Evolutionary conservation across 1,284 basidiomycete species (phyloP).

Genomic region (Sporisorium scitamineum): DNA sequence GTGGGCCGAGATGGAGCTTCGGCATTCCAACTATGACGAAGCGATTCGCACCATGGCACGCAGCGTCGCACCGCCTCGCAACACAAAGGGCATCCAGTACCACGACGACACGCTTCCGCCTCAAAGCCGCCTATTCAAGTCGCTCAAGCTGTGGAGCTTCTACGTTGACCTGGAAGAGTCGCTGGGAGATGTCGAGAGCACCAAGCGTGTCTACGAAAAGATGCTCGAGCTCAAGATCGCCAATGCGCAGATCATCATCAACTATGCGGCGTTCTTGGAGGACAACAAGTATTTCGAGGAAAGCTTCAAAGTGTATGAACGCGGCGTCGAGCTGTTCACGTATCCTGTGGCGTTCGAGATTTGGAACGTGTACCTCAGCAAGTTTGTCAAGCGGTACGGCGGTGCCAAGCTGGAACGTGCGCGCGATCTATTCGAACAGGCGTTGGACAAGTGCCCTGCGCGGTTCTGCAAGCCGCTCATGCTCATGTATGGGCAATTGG

Average conservation of each 20-base stretch:
- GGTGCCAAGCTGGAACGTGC: constrained; percentile 93
- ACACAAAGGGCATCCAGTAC: constrained; percentile 85
- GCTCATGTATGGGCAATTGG: constrained; percentile 92
- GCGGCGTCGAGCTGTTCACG: constrained; percentile 96
- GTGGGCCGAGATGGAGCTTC: constrained; percentile 97
- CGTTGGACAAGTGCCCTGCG: constrained; percentile 92
- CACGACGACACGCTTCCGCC: constrained; percentile 92
- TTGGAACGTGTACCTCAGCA: constrained; percentile 98
- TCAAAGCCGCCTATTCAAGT: constrained; percentile 94
- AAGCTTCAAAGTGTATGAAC: constrained; percentile 98
- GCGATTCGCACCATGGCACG: constrained; percentile 94
- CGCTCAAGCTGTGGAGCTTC: constrained; percentile 98
- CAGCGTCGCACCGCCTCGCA: constrained; percentile 84
- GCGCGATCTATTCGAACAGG: constrained; percentile 96
- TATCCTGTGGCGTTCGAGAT: constrained; percentile 98
- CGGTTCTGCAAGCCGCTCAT: constrained; percentile 95
- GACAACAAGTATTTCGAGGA: constrained; percentile 99
- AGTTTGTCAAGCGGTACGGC: constrained; percentile 95
- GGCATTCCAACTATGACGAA: constrained; percentile 96
- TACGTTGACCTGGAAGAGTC: constrained; percentile 98
- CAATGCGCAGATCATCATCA: constrained; percentile 93
- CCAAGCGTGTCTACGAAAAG: constrained; percentile 95
- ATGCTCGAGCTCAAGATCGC: constrained; percentile 97
- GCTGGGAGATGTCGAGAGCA: constrained; percentile 89
- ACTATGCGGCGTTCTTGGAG: constrained; percentile 96